Conservation (phyloP, 768 basidiomycete species). For the Xerocomellus chrysenteron region DNA sequence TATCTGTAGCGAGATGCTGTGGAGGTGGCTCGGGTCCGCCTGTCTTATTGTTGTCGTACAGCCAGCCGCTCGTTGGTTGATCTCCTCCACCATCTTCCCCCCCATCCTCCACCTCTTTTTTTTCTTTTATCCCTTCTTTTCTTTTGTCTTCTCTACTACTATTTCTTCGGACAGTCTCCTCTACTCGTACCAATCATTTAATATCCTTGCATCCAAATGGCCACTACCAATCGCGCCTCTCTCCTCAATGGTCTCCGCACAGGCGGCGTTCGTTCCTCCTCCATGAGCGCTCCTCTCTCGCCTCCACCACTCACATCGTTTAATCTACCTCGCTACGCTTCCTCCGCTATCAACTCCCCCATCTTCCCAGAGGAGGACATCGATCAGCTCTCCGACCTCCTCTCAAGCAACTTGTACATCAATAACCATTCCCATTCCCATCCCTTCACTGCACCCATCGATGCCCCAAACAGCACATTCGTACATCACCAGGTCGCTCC, state of each 20-base stretch:
- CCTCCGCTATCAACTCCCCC: slow-evolving; percentile 41
- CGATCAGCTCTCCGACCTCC: slow-evolving; percentile 59
- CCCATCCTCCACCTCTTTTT: neutral
- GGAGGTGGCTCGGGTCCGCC: slow-evolving; percentile 17
- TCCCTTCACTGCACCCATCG: slow-evolving; percentile 72
- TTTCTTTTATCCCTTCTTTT: slow-evolving; percentile 19
- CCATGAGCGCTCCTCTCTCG: slow-evolving; percentile 59
- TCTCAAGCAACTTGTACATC: slow-evolving; percentile 52
- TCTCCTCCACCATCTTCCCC: slow-evolving; percentile 7
- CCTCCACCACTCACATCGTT: slow-evolving; percentile 63
- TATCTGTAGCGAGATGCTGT: slow-evolving; percentile 47
- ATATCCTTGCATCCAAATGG: slow-evolving; percentile 33
- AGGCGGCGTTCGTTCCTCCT: slow-evolving; percentile 82
- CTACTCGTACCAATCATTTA: slow-evolving; percentile 27
- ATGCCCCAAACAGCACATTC: slow-evolving; percentile 66
- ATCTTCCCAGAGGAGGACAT: slow-evolving; percentile 50
- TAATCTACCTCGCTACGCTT: slow-evolving; percentile 57
- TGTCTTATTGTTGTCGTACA: slow-evolving; percentile 20
- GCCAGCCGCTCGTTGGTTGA: slow-evolving; percentile 6
- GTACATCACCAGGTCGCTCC: slow-evolving; percentile 58
- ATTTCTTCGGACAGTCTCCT: slow-evolving; percentile 1
- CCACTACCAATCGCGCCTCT: slow-evolving; percentile 65
- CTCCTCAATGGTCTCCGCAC: slow-evolving; percentile 88
- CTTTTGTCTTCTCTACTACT: slow-evolving; percentile 9
- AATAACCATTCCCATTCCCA: slow-evolving; percentile 34